phyloP scores from a whole-genome alignment of 1,284 basidiomycete species.

The Pterula multifida region DNA sequence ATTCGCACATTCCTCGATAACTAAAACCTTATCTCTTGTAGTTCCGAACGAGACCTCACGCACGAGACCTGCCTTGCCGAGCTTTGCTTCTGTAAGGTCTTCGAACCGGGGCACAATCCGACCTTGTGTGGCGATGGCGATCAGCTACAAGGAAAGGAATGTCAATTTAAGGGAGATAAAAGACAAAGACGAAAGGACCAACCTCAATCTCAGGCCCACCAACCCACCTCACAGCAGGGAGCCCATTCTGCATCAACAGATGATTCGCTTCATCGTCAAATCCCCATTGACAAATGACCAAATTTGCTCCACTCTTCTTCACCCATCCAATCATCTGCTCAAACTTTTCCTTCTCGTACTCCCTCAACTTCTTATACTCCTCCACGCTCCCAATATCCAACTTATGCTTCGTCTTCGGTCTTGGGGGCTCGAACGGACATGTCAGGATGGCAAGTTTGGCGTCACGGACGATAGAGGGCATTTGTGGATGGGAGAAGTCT shows the following conservation, averaged over 20 bases:
- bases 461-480: slow-evolving; percentile 83
- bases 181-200: slow-evolving; percentile 10
- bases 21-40: slow-evolving; percentile 97
- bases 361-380: slow-evolving; percentile 90
- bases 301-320: slow-evolving; percentile 95
- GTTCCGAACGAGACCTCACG: slow-evolving; percentile 94
- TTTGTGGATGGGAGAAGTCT: slow-evolving; percentile 98
- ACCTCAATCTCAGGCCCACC: slow-evolving; percentile 99
- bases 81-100: slow-evolving; percentile 83
- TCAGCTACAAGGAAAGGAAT: slow-evolving; percentile 44
- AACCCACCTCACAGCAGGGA: slow-evolving; percentile 98
- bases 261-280: slow-evolving; percentile 99
- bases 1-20: slow-evolving; percentile 98
- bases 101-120: slow-evolving; percentile 98
- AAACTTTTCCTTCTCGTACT: slow-evolving; percentile 96
- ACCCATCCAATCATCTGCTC: slow-evolving; percentile 94
- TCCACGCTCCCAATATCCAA: slow-evolving; percentile 97
- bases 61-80: slow-evolving; percentile 88
- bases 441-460: slow-evolving; percentile 95
- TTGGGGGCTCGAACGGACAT: slow-evolving; percentile 96
- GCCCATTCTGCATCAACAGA: slow-evolving; percentile 91
- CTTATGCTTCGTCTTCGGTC: slow-evolving; percentile 99
- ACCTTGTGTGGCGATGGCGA: slow-evolving; percentile 97
- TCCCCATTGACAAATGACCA: slow-evolving; percentile 99
- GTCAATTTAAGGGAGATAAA: not conserved